Base-by-base conservation (phyloP, 441 rosid genomes). In the Populus trichocarpa region DNA sequence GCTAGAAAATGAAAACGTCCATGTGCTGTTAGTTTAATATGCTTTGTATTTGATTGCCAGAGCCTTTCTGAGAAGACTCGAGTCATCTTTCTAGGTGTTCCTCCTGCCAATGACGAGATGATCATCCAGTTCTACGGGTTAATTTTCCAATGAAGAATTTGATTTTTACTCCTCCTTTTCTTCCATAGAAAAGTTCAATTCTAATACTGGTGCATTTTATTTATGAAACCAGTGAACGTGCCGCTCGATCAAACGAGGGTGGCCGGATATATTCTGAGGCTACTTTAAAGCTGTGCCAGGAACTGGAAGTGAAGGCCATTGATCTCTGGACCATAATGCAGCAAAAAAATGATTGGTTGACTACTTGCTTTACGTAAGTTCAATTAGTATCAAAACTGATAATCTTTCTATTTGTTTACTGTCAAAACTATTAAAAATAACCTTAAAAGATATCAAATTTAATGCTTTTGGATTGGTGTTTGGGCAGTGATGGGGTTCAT, bases 41-140 rank as follows among this genome's bases (percentile, higher is more conserved):
- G n/a, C 6, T 50, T 16, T 5, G 20, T 26, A 18, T 74, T 36
- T 25, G 22, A 35, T 85, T 81, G 32, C 25, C 89, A 93, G 99
- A 87, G 96, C 82, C 95, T 93, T 68, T 92, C 97, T 0, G 85
- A 87, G 38, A 83, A 72, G 71, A 95, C 87, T 32, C 91, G 93
- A 13, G 23, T 92, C 79, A 88, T 95, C 61, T 92, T 91, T 73
- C 91, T 95, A 3, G 72, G 87, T 70, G 77, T 90, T 1, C 99
- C 97, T 18, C 99, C 99, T 10, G 76, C 90, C 76, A 92, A 92
- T 20, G 93, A 90, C 88, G 84, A 77, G 22, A 83, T 83, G 77
- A 77, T 88, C 23, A 8, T 16, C 0, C 42, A 76, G 38, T 7
- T 14, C 23, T 6, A 82, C 3, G 76, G 89, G 92, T 88, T 5